Conservation (phyloP, 1,284 basidiomycete species). For the Butyriboletus appendiculatus region DNA sequence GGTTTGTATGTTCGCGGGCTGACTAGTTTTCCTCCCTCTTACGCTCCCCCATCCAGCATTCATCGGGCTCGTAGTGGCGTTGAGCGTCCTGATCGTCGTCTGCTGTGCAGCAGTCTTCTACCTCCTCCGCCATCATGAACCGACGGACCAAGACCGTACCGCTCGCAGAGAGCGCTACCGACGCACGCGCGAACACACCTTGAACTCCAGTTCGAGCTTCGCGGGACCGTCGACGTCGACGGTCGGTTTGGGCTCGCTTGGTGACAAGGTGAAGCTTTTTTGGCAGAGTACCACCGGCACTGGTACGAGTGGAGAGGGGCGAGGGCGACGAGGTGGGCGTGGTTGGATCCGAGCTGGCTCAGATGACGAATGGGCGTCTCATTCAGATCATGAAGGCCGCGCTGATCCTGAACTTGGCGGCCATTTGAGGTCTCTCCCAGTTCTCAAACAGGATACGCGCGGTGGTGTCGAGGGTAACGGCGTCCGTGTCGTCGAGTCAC, state of each 20-base stretch:
- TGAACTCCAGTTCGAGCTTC: conserved; percentile 1
- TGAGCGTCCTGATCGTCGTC: conserved; percentile 45
- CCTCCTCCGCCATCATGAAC: conserved; percentile 44
- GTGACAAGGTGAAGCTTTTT: conserved; percentile 19
- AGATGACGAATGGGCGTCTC: conserved; percentile 40
- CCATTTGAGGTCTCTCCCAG: conserved; percentile 12
- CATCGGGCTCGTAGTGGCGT: conserved; percentile 46
- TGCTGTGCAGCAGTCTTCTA: conserved; percentile 45
- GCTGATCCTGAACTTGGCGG: conserved; percentile 11
- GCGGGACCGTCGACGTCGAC: conserved; percentile 5
- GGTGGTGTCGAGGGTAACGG: neutral
- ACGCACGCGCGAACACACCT: conserved; percentile 17
- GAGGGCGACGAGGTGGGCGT: conserved; percentile 30
- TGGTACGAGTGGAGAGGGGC: neutral
- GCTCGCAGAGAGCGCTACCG: conserved; percentile 24
- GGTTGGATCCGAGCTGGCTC: conserved; percentile 47
- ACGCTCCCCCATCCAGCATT: conserved; percentile 38
- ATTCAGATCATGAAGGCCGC: conserved; percentile 22
- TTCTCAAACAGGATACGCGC: conserved; percentile 5
- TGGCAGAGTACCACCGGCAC: conserved; percentile 15
- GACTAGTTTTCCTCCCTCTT: conserved; percentile 1
- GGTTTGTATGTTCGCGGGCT: neutral
- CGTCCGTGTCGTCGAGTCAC: conserved; percentile 28
- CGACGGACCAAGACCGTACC: conserved; percentile 31
- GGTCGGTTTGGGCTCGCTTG: conserved; percentile 10